phyloP scores from a whole-genome alignment of 73 alveolate genomes.

The Stentor coeruleus region DNA sequence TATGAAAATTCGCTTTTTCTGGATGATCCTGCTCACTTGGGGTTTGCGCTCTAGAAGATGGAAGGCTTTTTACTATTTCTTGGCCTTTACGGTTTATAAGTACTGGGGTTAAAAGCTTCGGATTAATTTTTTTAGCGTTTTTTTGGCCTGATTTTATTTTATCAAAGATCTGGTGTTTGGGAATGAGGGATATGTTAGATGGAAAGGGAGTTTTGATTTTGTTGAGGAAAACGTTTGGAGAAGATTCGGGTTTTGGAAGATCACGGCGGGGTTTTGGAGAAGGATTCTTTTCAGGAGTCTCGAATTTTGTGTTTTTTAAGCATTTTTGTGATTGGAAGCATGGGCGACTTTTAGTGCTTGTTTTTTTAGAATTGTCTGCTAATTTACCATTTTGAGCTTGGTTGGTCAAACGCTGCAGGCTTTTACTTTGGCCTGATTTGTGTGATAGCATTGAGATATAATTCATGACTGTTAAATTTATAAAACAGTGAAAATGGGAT shows the following conservation, averaged over 20 bases:
- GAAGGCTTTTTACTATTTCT: not conserved
- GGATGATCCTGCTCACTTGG: not conserved
- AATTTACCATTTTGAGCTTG: not conserved
- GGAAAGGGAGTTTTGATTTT: not conserved
- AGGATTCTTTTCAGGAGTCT: not conserved
- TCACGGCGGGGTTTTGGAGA: not conserved
- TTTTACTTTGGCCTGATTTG: conserved; percentile 9
- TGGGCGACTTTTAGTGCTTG: not conserved
- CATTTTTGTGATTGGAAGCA: not conserved
- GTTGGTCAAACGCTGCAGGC: not conserved
- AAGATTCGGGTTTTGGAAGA: not conserved
- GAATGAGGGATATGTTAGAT: not conserved
- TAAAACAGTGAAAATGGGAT: no score
- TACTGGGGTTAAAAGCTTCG: not conserved
- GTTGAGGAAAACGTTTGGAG: no score
- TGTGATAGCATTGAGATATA: no score
- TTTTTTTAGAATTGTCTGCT: not conserved
- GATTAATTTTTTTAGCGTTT: not conserved
- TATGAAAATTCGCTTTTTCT: no score
- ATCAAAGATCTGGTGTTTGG: not conserved
- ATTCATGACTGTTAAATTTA: no score
- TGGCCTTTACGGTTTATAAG: not conserved
- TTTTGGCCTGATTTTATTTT: not conserved
- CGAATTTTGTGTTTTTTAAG: not conserved
- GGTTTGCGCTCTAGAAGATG: not conserved